Evolutionary conservation across 2,329 filamentous ascomycete species (phyloP), one percentile per base, ranked within the genome.

Genomic region (Tympanopsis confertula): DNA sequence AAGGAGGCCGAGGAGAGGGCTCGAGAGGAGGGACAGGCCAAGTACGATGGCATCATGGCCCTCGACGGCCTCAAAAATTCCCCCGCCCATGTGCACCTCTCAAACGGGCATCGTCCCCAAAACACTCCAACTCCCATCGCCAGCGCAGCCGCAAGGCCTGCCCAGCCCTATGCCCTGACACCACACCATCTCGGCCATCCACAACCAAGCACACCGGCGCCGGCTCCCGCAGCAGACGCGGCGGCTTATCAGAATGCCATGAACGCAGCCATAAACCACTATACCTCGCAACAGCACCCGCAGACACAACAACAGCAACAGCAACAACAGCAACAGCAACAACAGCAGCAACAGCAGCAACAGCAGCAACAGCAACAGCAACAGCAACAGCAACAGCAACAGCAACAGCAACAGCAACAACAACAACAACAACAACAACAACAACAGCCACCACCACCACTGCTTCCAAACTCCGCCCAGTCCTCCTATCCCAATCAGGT

Each of bases 1-100:
- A 81, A 80, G 45, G 78, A 80, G 50, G 75, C 76, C 1, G 78
- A 81, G 50, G 75, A 80, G 54, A 67, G 72, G 35, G 73, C 72
- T 3, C 66, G 71, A 26, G 70, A 74, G 36, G 74, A 78, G 40
- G 72, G 78, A 35, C 68, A 71, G 44, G 71, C 70, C 5, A 68
- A 69, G 43, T 56, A 77, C n/a, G 67, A 76, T 44, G 71, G 71
- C n/a, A 71, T 77, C 39, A 65, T 76, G 60, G 63, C 68, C 2
- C 49, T 78, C 1, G 61, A 66, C 24, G 69, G 71, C 0, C 46
- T 75, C 35, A 68, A 74, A 38, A 66, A 66, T n/a, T n/a, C 43
- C 47, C 52, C 4, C 51, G 51, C 3, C 56, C 54, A 52, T 42
- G 38, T 44, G 48, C 38, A 44, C 39, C 35, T 5, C 28, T 15